Conservation (phyloP, 768 basidiomycete genomes). For the Tylopilus balloui region DNA sequence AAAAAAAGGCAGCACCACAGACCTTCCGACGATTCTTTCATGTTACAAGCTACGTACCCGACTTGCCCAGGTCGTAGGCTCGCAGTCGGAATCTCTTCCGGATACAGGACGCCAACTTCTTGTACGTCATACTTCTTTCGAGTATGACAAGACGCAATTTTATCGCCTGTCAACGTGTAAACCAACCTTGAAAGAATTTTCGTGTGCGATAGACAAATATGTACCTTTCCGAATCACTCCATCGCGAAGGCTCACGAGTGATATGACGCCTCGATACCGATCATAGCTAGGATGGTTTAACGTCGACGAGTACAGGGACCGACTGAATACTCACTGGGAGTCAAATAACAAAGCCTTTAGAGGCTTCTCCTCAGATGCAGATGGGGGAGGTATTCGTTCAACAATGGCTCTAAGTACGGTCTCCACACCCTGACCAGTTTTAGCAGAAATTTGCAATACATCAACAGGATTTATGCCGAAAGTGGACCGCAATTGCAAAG, state of each 20-base stretch:
- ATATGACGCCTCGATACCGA: constrained; percentile 93
- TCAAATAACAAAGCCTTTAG: constrained; percentile 91
- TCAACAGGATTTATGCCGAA: constrained; percentile 75
- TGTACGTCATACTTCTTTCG: constrained; percentile 86
- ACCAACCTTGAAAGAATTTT: neutral
- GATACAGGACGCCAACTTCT: constrained; percentile 86
- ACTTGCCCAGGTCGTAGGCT: constrained; percentile 76
- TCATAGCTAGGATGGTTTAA: constrained; percentile 63
- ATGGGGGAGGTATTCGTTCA: constrained; percentile 79
- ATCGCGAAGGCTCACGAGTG: constrained; percentile 74
- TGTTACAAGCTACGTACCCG: constrained; percentile 89
- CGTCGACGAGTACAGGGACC: neutral
- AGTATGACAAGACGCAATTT: constrained; percentile 79
- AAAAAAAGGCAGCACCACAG: neutral
- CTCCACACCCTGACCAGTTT: constrained; percentile 83
- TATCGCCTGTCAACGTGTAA: constrained; percentile 60
- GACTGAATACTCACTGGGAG: constrained; percentile 60
- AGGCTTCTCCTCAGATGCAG: constrained; percentile 45
- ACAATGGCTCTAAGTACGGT: constrained; percentile 75
- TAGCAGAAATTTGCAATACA: constrained; percentile 83
- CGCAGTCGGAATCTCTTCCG: constrained; percentile 75
- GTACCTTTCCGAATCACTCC: constrained; percentile 81
- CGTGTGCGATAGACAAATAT: neutral
- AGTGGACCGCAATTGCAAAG: constrained; percentile 74
- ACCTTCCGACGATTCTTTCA: constrained; percentile 98